phyloP scores from a whole-genome alignment of 2,329 filamentous ascomycete genomes.

The Curvularia hawaiiensis region DNA sequence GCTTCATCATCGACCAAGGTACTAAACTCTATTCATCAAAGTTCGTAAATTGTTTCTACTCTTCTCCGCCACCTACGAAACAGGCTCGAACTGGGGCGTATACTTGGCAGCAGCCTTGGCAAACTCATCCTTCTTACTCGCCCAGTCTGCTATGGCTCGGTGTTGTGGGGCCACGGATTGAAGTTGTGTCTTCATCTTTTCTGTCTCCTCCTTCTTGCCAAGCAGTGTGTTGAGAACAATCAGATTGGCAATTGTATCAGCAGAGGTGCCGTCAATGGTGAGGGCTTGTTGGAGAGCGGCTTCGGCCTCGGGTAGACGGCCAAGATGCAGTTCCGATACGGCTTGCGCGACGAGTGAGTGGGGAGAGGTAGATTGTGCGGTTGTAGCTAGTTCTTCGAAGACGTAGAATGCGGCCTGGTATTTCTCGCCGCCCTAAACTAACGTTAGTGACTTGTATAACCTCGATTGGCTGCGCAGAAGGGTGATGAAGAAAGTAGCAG shows the following conservation, averaged over 20 bases:
- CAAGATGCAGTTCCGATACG: slow-evolving; percentile 88
- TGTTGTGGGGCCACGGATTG: slow-evolving; percentile 69
- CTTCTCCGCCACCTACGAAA: slow-evolving; percentile 15
- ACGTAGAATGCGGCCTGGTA: slow-evolving; percentile 98
- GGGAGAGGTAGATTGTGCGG: slow-evolving; percentile 77
- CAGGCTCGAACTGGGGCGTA: slow-evolving; percentile 73
- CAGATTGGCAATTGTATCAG: slow-evolving; percentile 80
- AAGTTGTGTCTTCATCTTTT: slow-evolving; percentile 60
- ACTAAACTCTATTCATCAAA: not conserved
- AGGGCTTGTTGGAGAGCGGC: slow-evolving; percentile 81
- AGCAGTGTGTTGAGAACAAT: slow-evolving; percentile 78
- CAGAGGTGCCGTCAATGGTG: slow-evolving; percentile 71
- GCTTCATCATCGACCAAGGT: not conserved
- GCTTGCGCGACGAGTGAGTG: slow-evolving; percentile 84
- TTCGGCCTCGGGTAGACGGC: slow-evolving; percentile 86
- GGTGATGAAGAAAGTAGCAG: not conserved
- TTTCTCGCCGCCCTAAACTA: slow-evolving; percentile 81
- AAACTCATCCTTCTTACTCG: slow-evolving; percentile 86
- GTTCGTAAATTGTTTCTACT: not conserved
- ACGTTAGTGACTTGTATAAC: not conserved
- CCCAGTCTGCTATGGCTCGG: slow-evolving; percentile 72
- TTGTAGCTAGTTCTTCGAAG: slow-evolving; percentile 92
- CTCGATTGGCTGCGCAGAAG: slow-evolving; percentile 21
- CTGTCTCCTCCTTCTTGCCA: slow-evolving; percentile 67
- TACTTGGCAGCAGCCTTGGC: slow-evolving; percentile 88